Conservation (phyloP, 345 rosid genomes). For the Acer campestre region DNA sequence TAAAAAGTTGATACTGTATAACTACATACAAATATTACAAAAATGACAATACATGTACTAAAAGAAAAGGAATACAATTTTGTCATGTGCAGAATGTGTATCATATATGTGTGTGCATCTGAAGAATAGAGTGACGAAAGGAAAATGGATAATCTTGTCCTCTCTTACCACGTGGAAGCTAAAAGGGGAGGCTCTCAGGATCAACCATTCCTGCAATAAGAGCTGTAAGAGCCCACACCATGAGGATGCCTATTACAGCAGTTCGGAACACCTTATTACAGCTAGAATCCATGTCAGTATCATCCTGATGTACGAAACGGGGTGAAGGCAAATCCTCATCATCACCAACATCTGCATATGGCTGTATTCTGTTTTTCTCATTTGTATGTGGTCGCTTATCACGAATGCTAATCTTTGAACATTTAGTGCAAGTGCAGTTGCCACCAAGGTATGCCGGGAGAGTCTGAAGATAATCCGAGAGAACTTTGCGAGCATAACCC, state of each 20-base stretch:
- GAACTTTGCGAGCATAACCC: constrained; percentile 56
- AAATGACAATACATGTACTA: not conserved
- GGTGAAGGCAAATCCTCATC: constrained; percentile 34
- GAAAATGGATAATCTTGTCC: not conserved
- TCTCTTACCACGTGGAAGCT: constrained; percentile 23
- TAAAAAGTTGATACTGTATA: too few species aligned
- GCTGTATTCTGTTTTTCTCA: constrained; percentile 24
- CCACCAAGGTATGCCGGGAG: constrained; percentile 91
- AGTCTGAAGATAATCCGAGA: constrained; percentile 60
- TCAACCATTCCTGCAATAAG: constrained; percentile 57
- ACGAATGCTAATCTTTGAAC: constrained; percentile 39
- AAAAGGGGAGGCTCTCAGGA: constrained; percentile 58
- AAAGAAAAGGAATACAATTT: too few species aligned
- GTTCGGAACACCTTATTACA: constrained; percentile 63
- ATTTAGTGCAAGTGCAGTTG: constrained; percentile 63
- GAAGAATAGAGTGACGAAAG: not conserved
- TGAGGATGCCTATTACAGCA: constrained; percentile 61
- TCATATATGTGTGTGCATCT: not conserved
- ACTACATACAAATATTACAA: too few species aligned
- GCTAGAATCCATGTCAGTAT: constrained; percentile 34
- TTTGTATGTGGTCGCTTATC: constrained; percentile 20
- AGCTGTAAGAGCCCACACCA: constrained; percentile 61
- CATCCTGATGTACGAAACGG: constrained; percentile 25
- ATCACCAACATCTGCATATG: constrained; percentile 24
- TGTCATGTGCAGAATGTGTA: constrained; percentile 23